Conservation (phyloP, 202 grass and related monocot genomes). For the Schoenoplectus tabernaemontani region DNA sequence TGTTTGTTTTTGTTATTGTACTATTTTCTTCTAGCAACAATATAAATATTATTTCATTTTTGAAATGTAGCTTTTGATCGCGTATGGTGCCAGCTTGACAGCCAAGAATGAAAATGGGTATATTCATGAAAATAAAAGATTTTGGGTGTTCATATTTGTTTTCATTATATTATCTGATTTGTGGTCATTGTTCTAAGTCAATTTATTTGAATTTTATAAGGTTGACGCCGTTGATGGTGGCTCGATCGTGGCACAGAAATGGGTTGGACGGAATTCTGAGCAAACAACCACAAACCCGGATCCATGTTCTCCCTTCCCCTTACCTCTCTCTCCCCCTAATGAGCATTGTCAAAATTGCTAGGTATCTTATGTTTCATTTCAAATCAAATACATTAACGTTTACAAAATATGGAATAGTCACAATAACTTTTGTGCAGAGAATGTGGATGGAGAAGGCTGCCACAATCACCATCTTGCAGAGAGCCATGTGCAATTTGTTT, state of each 20-base stretch:
- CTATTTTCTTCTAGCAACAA: constrained; percentile 25
- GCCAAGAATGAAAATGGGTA: constrained; percentile 82
- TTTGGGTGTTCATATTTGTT: constrained; percentile 2
- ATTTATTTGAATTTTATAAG: constrained; percentile 22
- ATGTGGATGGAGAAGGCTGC: constrained; percentile 81
- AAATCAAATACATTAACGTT: neutral
- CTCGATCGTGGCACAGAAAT: constrained; percentile 88
- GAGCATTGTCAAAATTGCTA: constrained; percentile 92
- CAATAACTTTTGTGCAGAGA: constrained; percentile 35
- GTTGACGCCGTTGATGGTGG: constrained; percentile 84
- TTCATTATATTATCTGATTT: neutral
- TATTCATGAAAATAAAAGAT: neutral
- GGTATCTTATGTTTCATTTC: constrained; percentile 30
- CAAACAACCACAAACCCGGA: constrained; percentile 45
- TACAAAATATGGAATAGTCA: constrained; percentile 1
- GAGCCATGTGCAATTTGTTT: constrained; percentile 94
- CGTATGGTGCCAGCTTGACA: constrained; percentile 66
- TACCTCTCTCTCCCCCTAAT: constrained; percentile 83
- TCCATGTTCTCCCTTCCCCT: constrained; percentile 65
- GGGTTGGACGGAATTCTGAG: constrained; percentile 59
- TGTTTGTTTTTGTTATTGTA: constrained; percentile 19
- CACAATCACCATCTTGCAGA: constrained; percentile 50
- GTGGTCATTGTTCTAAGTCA: constrained; percentile 2
- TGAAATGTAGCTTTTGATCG: constrained; percentile 68
- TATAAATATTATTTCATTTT: constrained; percentile 25